phyloP scores from a whole-genome alignment of 805 yeast genomes.

The Teunomyces kruisii region DNA sequence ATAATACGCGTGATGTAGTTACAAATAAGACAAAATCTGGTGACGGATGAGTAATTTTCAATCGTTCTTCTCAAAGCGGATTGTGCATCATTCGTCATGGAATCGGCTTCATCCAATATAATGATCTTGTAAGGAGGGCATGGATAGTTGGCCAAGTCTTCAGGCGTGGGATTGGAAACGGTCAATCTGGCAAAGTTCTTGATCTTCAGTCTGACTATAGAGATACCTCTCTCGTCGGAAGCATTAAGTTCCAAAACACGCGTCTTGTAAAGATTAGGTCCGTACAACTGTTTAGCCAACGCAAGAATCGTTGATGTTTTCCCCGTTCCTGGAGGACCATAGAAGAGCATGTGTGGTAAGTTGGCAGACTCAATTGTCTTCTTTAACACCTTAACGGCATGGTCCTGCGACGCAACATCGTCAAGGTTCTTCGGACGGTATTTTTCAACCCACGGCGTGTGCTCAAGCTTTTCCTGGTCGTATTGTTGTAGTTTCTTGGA shows the following conservation, averaged over 20 bases:
- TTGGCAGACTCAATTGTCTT: constrained; percentile 78
- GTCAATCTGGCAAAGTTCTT: constrained; percentile 84
- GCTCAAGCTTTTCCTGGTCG: constrained; percentile 44
- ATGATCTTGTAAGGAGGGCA: constrained; percentile 96
- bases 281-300: constrained; percentile 75
- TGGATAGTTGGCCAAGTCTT: constrained; percentile 73
- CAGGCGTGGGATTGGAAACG: constrained; percentile 74
- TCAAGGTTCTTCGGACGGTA: constrained; percentile 79
- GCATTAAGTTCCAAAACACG: constrained; percentile 85
- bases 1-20: constrained; percentile 95
- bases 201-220: constrained; percentile 81
- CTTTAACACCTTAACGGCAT: constrained; percentile 80
- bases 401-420: constrained; percentile 90
- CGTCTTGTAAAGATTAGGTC: constrained; percentile 61
- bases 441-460: constrained; percentile 92
- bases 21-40: constrained; percentile 93
- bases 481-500: constrained; percentile 19
- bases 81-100: constrained; percentile 97
- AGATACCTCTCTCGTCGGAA: constrained; percentile 88
- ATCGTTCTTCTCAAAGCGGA: constrained; percentile 91
- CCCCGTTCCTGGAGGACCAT: constrained; percentile 95
- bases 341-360: constrained; percentile 87
- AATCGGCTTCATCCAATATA: constrained; percentile 92
- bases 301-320: constrained; percentile 88
- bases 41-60: constrained; percentile 84